Evolutionary conservation across 352 stramenopile genomes (phyloP), one percentile per base, ranked within the genome.

Genomic region (Globisporangium okanoganense): DNA sequence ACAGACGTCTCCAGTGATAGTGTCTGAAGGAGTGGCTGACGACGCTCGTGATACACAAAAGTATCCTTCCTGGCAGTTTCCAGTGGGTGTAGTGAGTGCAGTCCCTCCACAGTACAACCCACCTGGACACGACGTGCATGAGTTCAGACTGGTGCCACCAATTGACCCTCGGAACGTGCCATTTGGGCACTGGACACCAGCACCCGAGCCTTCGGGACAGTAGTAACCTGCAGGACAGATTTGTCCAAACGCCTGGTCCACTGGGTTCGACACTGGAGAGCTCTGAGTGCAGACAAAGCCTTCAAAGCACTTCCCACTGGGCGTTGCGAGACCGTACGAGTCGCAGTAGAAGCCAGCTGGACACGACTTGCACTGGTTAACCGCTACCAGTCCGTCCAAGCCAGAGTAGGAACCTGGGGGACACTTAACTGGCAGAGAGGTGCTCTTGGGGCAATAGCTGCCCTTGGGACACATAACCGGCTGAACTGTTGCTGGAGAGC

Each of bases 261-360:
- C 69, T 1, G 82, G 80, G 49, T 90, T 94, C 18, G 74, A 58
- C 41, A 89, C 69, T 8, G 78, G 72, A 0, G 83, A 96, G 13
- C 41, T 78, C 53, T 65, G 78, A 4, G 57, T 49, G 41, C 83
- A 93, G 2, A 91, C 69, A 62, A 87, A 91, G 0, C 83, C 83
- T 60, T 78, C 79, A 9, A 89, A 72, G 55, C 83, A 93, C 4
- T 64, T 67, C 0, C 76, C 81, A 63, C 79, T 90, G 16, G 75
- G 77, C 3, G 49, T 38, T 0, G 63, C 76, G 1, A 88, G 59
- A 1, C 82, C 87, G 51, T 88, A 93, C 16, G 89, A 87, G 51
- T 97, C 91, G 64, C 94, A 98, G 48, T 91, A 98, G 25, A 71
- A 80, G 0, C 93, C 93, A 9, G 78, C 68, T 10, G 85, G 73